Base-by-base conservation (phyloP, 768 basidiomycete species). In the Calvatia gigantea region DNA sequence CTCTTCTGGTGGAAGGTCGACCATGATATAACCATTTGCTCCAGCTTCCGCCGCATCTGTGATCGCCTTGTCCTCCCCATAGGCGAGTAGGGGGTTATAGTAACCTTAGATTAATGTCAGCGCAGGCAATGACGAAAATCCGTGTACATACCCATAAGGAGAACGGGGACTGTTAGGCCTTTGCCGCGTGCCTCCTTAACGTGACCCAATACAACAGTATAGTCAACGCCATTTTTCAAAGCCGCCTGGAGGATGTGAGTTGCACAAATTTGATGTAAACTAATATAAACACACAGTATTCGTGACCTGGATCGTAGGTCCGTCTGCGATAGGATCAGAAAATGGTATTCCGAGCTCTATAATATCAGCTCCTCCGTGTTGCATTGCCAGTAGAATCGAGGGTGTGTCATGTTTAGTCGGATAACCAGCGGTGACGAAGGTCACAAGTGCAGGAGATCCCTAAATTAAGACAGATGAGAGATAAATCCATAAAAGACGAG, bases 1-100 rank as follows among this genome's bases (percentile, higher is more conserved):
- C 70, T 99, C 97, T 72, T 98, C 95, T 12, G 97, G 97, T 31
- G 97, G 97, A 27, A 98, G 84, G 68, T 99, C 97, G 23, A 98
- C 95, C 73, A 99, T 85, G 62, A 98, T 95, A 67, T 94, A 99
- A 1, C 97, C 97, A 69, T 96, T 98, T 0, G 93, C 97, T 14
- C 96, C 96, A 15, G 93, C 94, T 55, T 86, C 85, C 43, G 74
- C 79, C 2, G 94, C 95, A 67, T 97, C 95, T 51, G 86, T 83
- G 23, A 98, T 94, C 4, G 96, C 89, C 68, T 85, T 89, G 58
- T 96, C 91, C 73, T 99, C 97, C 2, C 94, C 94, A 63, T 98
- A 96, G 0, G 95, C 92, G 39, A 98, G 79, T 32, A 98, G 70
- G 12, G 97, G 96, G 67, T 99, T 99, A 72, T 97, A 98, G 74